These are phyloP conservation scores for Aspergillus persii DNA, from an alignment of 2,329 filamentous ascomycete genomes.

Conservation along the genomic window DNA sequence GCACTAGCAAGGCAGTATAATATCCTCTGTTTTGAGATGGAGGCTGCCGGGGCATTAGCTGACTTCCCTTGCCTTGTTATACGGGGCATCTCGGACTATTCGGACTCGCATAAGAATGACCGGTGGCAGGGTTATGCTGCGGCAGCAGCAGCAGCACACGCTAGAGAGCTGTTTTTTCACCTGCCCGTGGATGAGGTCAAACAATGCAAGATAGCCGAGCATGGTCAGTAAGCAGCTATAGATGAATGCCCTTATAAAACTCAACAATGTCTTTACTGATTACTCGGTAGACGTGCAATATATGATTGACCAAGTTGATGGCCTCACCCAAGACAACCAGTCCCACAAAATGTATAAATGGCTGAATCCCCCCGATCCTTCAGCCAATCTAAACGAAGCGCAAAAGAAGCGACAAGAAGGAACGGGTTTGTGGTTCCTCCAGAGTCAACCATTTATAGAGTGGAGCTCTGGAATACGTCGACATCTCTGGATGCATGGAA, in stretches of 20 bases:
- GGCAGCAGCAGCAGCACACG: constrained; percentile 12
- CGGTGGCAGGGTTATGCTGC: constrained; percentile 19
- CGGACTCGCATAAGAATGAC: constrained; percentile 12
- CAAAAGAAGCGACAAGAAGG: neutral
- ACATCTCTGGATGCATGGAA: constrained; percentile 8
- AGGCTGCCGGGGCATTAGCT: neutral
- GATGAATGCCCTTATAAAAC: no score
- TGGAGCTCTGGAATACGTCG: constrained; percentile 2
- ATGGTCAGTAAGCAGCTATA: no score
- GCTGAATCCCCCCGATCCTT: constrained; percentile 2
- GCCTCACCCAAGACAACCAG: no score
- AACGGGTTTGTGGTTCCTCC: constrained; percentile 1
- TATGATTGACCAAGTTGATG: no score
- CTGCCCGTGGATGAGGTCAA: no score
- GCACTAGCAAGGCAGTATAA: no score
- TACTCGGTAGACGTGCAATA: no score
- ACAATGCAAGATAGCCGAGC: no score
- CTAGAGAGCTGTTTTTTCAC: constrained; percentile 10
- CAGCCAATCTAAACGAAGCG: constrained; percentile 2
- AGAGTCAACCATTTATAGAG: neutral
- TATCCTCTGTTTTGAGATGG: no score
- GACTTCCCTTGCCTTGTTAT: constrained; percentile 15
- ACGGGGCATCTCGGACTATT: constrained; percentile 16
- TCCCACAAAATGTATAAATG: neutral
- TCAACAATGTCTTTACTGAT: no score